Conservation (phyloP, 768 basidiomycete species). For the Suillus lakei region DNA sequence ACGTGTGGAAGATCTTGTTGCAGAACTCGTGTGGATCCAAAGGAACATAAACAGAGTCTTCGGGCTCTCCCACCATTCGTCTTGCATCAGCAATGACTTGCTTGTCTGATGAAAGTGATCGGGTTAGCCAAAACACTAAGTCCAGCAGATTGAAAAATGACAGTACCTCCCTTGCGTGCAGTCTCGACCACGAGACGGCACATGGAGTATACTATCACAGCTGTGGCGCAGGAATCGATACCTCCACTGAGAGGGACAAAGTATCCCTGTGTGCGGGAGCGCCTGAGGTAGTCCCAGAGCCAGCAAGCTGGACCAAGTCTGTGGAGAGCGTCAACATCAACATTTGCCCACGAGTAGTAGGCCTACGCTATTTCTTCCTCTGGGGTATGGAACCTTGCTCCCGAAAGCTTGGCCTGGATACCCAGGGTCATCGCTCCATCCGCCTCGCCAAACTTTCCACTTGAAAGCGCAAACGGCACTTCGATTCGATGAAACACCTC, state of each 20-base stretch:
- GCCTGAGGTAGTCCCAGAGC: constrained; percentile 99
- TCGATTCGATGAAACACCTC: constrained; percentile 83
- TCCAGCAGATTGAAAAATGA: not conserved
- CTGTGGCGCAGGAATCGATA: constrained; percentile 97
- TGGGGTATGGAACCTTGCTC: constrained; percentile 69
- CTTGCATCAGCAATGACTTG: constrained; percentile 92
- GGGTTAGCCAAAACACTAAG: not conserved
- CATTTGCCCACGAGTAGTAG: not conserved
- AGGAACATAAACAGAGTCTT: constrained; percentile 82
- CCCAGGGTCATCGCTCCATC: constrained; percentile 53
- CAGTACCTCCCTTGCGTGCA: constrained; percentile 69
- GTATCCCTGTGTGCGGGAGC: constrained; percentile 93
- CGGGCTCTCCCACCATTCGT: constrained; percentile 84
- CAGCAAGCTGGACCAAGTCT: constrained; percentile 98
- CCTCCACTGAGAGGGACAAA: constrained; percentile 96
- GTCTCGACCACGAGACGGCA: constrained; percentile 89
- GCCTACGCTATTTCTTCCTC: constrained; percentile 98
- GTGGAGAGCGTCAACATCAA: constrained; percentile 6
- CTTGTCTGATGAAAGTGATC: constrained; percentile 50
- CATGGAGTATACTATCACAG: constrained; percentile 96
- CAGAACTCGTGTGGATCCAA: constrained; percentile 88
- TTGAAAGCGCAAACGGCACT: constrained; percentile 78
- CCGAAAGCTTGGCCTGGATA: constrained; percentile 49
- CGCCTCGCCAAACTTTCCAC: constrained; percentile 71
- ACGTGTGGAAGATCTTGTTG: constrained; percentile 90